Percentiles rank a stretch among this genome's conserved stretches.
Conservation (phyloP, 169 alveolate genomes). For the Plasmodium vivax region DNA sequence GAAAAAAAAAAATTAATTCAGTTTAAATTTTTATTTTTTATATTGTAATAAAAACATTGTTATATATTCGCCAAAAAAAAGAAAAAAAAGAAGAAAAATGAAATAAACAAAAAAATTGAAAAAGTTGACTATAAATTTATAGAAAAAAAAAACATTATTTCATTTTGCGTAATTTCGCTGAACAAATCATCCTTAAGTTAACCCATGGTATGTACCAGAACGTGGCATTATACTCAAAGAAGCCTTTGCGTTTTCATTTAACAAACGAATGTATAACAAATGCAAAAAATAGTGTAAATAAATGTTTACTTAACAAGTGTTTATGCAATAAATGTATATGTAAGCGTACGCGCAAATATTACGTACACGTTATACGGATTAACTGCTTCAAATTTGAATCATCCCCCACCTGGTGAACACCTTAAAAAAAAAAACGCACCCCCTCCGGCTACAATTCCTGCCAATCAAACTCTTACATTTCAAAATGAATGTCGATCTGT, state of each 20-base stretch:
- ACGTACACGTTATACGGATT: not conserved
- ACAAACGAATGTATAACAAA: not conserved
- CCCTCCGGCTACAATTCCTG: not conserved
- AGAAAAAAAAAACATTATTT: not conserved
- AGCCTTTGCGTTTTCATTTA: not conserved
- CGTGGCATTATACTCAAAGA: not conserved
- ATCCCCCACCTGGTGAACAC: not conserved
- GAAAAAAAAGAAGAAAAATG: not conserved
- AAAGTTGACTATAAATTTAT: not conserved
- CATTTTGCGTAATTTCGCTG: not conserved
- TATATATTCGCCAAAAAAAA: slow-evolving; percentile 10
- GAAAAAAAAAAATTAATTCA: not conserved
- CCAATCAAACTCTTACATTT: slow-evolving; percentile 5
- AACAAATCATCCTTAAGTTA: not conserved
- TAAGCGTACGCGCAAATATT: slow-evolving; percentile 16
- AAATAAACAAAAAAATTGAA: slow-evolving; percentile 4
- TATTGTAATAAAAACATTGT: not conserved
- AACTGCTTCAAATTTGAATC: not conserved
- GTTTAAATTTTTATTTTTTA: not conserved
- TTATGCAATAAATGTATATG: slow-evolving; percentile 11
- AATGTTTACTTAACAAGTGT: not conserved
- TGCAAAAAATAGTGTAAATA: not conserved
- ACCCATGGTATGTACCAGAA: not conserved
- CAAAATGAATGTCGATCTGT: slow-evolving; percentile 96
- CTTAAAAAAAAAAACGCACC: not conserved